A percentile compares a stretch with the other conserved stretches of the same genome.
These are phyloP conservation scores for Dillenia turbinata DNA, from an alignment of 164 flowering plant species.

Conservation along the genomic window DNA sequence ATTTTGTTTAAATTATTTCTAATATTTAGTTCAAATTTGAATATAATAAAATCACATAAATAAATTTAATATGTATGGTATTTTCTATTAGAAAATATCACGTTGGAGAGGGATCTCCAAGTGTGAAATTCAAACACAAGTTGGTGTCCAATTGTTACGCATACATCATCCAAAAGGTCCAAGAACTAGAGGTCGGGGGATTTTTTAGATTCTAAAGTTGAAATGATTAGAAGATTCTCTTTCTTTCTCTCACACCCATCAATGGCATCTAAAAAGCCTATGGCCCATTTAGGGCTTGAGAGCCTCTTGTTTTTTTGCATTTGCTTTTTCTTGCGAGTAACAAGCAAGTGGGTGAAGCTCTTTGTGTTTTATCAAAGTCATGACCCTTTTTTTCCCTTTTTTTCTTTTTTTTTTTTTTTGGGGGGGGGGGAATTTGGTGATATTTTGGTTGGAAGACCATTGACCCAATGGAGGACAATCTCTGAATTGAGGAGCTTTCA, in stretches of 20 bases:
- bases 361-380: slow-evolving; percentile 4
- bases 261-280: slow-evolving; percentile 11
- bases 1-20: too few relatives aligned
- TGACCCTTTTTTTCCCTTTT: background rate
- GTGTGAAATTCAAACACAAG: background rate
- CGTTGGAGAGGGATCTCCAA: too few relatives aligned
- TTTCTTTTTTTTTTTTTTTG: too few relatives aligned
- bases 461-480: slow-evolving; percentile 2
- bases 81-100: too few relatives aligned
- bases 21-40: too few relatives aligned
- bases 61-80: too few relatives aligned
- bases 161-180: slow-evolving; percentile 3
- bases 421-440: background rate
- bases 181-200: slow-evolving; percentile 5
- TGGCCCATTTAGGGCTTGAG: slow-evolving; percentile 6
- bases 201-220: slow-evolving; percentile 9
- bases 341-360: slow-evolving; percentile 17
- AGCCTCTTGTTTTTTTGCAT: background rate
- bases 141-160: too few relatives aligned
- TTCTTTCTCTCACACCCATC: slow-evolving; percentile 1
- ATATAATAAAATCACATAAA: too few relatives aligned
- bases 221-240: slow-evolving; percentile 25
- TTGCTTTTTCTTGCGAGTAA: background rate
- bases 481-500: too few relatives aligned
- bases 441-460: background rate